These are phyloP conservation scores for Corchorus capsularis DNA, from an alignment of 345 rosid genomes.

Conservation along the genomic window DNA sequence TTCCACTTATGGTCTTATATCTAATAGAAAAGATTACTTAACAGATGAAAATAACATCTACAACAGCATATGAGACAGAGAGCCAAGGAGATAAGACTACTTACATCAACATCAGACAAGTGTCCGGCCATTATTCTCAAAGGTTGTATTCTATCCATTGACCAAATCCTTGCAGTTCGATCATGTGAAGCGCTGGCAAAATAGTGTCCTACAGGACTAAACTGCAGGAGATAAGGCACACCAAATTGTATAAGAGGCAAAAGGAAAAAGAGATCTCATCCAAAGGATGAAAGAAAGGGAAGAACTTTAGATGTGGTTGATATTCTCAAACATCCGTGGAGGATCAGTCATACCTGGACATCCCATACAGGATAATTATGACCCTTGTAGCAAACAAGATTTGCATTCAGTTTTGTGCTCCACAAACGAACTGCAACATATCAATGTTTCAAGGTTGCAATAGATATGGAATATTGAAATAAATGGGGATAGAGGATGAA, in stretches of 20 bases:
- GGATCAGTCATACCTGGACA: constrained; percentile 65
- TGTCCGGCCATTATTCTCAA: constrained; percentile 97
- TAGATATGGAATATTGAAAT: neutral
- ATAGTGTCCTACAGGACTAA: constrained; percentile 91
- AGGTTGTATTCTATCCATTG: constrained; percentile 93
- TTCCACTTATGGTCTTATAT: neutral
- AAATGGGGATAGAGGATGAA: neutral
- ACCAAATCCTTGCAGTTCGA: constrained; percentile 93
- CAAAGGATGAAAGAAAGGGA: neutral
- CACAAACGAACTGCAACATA: constrained; percentile 77
- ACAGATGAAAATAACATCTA: neutral
- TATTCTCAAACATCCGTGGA: constrained; percentile 8
- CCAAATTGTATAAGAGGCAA: constrained; percentile 15
- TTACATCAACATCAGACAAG: constrained; percentile 95
- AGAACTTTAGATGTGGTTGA: neutral
- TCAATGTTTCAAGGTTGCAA: neutral
- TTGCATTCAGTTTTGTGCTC: constrained; percentile 94
- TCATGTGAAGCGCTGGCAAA: constrained; percentile 98
- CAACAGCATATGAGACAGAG: constrained; percentile 2
- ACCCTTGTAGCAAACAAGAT: constrained; percentile 98
- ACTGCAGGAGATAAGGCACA: constrained; percentile 53
- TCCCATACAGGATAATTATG: constrained; percentile 99
- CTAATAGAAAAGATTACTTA: neutral
- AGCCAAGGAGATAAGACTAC: constrained; percentile 29
- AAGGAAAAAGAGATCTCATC: neutral